A percentile compares a stretch with the other conserved stretches of the same genome.
phyloP scores from a whole-genome alignment of 1,139 yeast species.

The Meyerozyma guilliermondii region DNA sequence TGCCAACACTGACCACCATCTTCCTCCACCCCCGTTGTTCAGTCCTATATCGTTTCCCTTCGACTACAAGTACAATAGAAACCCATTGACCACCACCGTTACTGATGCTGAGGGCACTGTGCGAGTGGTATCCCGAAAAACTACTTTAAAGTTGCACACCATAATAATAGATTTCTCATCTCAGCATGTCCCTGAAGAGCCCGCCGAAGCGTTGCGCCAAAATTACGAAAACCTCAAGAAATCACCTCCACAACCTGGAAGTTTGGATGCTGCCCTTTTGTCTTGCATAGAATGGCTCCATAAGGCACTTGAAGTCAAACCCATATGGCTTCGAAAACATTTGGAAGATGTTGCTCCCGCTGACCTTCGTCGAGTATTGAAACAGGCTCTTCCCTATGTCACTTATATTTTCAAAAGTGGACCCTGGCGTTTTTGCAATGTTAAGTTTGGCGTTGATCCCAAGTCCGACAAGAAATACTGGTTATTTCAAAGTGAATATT shows the following conservation, averaged over 20 bases:
- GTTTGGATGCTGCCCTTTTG: constrained; percentile 27
- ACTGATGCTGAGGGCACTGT: constrained; percentile 59
- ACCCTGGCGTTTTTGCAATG: constrained; percentile 92
- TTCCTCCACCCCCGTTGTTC: constrained; percentile 86
- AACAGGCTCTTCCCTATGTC: constrained; percentile 78
- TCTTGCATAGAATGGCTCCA: constrained; percentile 52
- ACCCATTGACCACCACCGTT: constrained; percentile 49
- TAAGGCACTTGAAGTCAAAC: constrained; percentile 59
- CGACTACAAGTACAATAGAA: constrained; percentile 45
- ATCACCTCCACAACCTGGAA: constrained; percentile 19
- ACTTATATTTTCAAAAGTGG: constrained; percentile 81
- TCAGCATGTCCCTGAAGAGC: constrained; percentile 24
- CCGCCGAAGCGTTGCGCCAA: constrained; percentile 34
- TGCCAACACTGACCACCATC: constrained; percentile 49
- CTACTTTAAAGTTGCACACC: constrained; percentile 44
- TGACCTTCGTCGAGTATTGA: constrained; percentile 47
- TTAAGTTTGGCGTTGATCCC: constrained; percentile 79
- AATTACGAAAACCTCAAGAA: constrained; percentile 23
- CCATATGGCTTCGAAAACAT: constrained; percentile 84
- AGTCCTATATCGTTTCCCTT: constrained; percentile 74
- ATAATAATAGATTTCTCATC: constrained; percentile 30
- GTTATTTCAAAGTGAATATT: constrained; percentile 79
- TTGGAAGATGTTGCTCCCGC: constrained; percentile 55
- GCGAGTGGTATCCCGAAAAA: constrained; percentile 33
- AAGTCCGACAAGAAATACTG: constrained; percentile 49